Conservation (phyloP, 2,329 filamentous ascomycete genomes). For the Corynespora cassiicola region DNA sequence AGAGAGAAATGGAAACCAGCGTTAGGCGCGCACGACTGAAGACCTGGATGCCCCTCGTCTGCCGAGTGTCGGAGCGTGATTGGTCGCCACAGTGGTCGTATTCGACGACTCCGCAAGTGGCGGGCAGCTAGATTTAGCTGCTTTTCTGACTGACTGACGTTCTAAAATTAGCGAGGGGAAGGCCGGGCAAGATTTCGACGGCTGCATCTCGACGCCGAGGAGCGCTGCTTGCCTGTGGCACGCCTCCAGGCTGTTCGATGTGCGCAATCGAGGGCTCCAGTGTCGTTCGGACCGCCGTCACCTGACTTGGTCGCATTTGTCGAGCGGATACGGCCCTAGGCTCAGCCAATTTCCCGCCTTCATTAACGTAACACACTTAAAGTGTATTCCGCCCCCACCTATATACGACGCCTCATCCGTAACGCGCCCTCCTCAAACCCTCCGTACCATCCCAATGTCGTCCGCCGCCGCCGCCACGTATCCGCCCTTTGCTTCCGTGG, state of each 20-base stretch:
- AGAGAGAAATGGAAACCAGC: no score
- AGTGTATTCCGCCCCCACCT: conserved; percentile 39
- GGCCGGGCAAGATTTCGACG: conserved; percentile 10
- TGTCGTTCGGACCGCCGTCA: conserved; percentile 14
- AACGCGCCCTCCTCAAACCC: conserved; percentile 30
- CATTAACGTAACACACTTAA: conserved; percentile 36
- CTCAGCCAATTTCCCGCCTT: conserved; percentile 39
- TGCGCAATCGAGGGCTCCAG: conserved; percentile 20
- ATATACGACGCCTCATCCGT: conserved; percentile 35
- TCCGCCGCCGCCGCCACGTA: conserved; percentile 38
- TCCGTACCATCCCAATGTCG: conserved; percentile 38
- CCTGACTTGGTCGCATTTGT: conserved; percentile 30
- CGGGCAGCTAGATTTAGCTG: conserved; percentile 6
- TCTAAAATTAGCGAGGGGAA: conserved; percentile 27
- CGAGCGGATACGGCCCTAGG: conserved; percentile 34
- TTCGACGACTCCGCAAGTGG: conserved; percentile 16
- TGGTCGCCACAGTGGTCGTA: conserved; percentile 17
- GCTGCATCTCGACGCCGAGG: conserved; percentile 20
- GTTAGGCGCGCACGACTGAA: no score
- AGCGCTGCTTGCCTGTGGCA: conserved; percentile 19
- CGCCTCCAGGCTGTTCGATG: conserved; percentile 16
- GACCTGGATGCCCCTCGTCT: no score
- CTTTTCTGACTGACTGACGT: conserved; percentile 4
- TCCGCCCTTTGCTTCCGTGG: conserved; percentile 49
- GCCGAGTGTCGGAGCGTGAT: conserved; percentile 25